Evolutionary conservation across 2,329 filamentous ascomycete genomes (phyloP).

Genomic region (Aureobasidium sp.): DNA sequence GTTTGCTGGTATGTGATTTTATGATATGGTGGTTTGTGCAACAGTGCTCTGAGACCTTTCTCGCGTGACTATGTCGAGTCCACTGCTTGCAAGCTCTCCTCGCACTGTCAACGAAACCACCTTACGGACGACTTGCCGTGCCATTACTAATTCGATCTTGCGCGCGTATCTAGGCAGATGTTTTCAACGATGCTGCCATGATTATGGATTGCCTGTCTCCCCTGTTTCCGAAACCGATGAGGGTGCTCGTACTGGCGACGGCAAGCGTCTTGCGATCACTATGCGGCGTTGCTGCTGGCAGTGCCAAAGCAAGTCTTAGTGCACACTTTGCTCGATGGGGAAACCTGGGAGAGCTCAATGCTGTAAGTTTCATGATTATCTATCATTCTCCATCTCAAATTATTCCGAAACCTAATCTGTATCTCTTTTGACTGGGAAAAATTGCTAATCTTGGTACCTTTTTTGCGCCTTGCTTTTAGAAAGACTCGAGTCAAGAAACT

Average conservation of each 20-base stretch:
- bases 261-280: conserved; percentile 57
- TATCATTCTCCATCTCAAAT: no score
- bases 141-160: background rate
- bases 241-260: conserved; percentile 51
- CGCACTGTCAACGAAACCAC: background rate
- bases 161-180: conserved; percentile 48
- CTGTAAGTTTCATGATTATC: conserved; percentile 40
- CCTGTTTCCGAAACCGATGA: conserved; percentile 52
- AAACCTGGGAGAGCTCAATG: conserved; percentile 88
- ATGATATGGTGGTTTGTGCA: no score
- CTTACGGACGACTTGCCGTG: background rate
- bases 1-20: conserved; percentile 47
- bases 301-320: conserved; percentile 82
- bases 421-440: background rate
- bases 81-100: background rate
- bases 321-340: conserved; percentile 83
- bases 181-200: conserved; percentile 82
- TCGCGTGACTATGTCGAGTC: background rate
- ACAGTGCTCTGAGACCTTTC: background rate
- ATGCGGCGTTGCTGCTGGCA: conserved; percentile 84
- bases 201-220: conserved; percentile 79
- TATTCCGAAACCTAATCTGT: no score
- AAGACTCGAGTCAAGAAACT: conserved; percentile 93
- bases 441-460: background rate
- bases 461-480: conserved; percentile 31